Conservation (phyloP, 805 yeast species). For the Ascoidea rubescens region DNA sequence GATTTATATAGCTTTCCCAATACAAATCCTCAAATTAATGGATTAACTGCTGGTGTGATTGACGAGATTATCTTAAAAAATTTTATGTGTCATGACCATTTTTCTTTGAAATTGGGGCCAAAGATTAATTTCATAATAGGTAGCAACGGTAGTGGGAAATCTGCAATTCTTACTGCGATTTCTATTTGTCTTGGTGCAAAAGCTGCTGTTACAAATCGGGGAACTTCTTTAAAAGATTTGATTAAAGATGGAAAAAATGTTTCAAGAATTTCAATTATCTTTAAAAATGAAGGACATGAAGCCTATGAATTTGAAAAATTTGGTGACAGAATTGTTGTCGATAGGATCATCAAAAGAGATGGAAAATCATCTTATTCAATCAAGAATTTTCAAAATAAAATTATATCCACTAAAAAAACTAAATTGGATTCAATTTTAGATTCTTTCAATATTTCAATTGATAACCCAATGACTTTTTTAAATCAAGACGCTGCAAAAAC, state of each 20-base stretch:
- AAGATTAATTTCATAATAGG: constrained; percentile 81
- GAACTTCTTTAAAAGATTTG: constrained; percentile 50
- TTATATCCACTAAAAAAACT: constrained; percentile 44
- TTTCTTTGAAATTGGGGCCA: constrained; percentile 63
- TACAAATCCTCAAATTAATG: not conserved
- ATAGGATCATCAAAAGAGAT: constrained; percentile 44
- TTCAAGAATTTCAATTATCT: constrained; percentile 52
- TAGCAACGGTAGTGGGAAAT: constrained; percentile 82
- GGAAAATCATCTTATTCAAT: constrained; percentile 41
- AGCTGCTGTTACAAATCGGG: constrained; percentile 80
- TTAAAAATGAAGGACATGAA: constrained; percentile 53
- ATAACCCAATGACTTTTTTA: constrained; percentile 82
- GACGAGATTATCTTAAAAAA: constrained; percentile 48
- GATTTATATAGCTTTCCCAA: not conserved
- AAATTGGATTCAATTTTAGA: constrained; percentile 57
- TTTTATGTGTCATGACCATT: constrained; percentile 84
- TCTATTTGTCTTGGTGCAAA: constrained; percentile 81
- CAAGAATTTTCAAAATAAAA: constrained; percentile 34
- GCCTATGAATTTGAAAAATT: constrained; percentile 49
- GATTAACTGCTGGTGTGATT: constrained; percentile 49
- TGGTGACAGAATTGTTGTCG: constrained; percentile 60
- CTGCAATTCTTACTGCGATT: constrained; percentile 78
- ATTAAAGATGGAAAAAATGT: constrained; percentile 64
- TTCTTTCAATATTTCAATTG: constrained; percentile 64
- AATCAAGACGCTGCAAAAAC: constrained; percentile 92